Conservation (phyloP, 2,329 filamentous ascomycete genomes). For the Hirsutella minnesotensis region DNA sequence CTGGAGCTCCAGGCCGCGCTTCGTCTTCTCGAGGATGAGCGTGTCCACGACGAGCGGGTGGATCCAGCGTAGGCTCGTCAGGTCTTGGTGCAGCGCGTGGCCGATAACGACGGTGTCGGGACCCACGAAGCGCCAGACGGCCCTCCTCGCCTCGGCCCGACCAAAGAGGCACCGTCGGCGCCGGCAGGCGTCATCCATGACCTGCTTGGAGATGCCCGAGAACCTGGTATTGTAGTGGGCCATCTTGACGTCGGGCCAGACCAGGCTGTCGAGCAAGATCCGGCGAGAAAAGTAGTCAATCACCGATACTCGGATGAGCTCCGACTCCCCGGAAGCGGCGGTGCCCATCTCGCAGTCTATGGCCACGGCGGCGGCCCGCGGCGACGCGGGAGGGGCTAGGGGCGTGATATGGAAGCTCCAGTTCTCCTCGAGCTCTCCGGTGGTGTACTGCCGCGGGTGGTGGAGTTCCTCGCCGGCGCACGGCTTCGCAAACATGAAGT, state of each 20-base stretch:
- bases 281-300: constrained; percentile 38
- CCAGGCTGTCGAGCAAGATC: constrained; percentile 36
- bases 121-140: constrained; percentile 31
- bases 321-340: constrained; percentile 27
- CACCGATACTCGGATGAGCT: constrained; percentile 38
- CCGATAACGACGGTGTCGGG: constrained; percentile 35
- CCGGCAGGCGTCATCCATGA: constrained; percentile 24
- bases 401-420: constrained; percentile 15
- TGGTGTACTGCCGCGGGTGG: constrained; percentile 9
- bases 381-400: neutral
- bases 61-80: constrained; percentile 34
- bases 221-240: constrained; percentile 35
- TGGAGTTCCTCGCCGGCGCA: constrained; percentile 16
- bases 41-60: constrained; percentile 34
- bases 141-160: constrained; percentile 25
- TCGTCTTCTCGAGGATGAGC: constrained; percentile 17
- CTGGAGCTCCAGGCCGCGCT: constrained; percentile 5
- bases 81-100: constrained; percentile 30
- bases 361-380: constrained; percentile 21
- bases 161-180: constrained; percentile 25
- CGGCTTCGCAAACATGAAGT: constrained; percentile 9
- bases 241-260: constrained; percentile 33
- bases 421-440: constrained; percentile 14
- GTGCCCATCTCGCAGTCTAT: constrained; percentile 47
- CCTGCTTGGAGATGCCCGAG: constrained; percentile 31